Base-by-base conservation (phyloP, 805 yeast genomes). In the Saccharomycopsis fodiens region DNA sequence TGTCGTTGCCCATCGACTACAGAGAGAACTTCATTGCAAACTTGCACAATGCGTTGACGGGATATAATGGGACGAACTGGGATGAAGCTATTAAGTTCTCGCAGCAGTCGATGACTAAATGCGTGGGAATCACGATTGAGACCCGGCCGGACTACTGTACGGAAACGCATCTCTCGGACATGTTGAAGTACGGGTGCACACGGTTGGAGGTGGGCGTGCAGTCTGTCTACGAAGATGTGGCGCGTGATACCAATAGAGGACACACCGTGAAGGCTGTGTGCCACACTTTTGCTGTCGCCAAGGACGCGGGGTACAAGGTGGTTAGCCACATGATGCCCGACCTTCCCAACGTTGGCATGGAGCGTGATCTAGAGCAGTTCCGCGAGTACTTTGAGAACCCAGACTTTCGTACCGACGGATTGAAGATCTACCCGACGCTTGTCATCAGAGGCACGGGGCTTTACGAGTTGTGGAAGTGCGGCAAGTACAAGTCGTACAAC, bases 271-370 rank as follows among this genome's bases (percentile, higher is more conserved):
- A 82, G 61, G 79, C 97, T 1, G 98, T 93, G 7, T 85, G 96
- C 64, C 95, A 91, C 59, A 93, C 97, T 0, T 93, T 93, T 68
- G 85, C 86, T 1, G 78, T 84, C 39, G 95, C 97, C n/a, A 93
- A 93, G 61, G 98, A 93, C 64, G 91, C 98, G 1, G 98, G 98
- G 12, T 93, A 89, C 65, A 93, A 93, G 62, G 95, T 93, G 44
- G 98, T 93, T 20, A 81, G 95, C 54, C 98, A 93, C 67, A 93
- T 93, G 98, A 93, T 93, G 98, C 98, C 98, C 13, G 98, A 93
- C 69, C 72, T 93, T 57, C 98, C 98, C 15, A 93, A 93, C 59
- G 97, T 93, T 48, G 98, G 97, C 16, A 86, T 91, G 95, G 98
- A 93, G 66, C 77, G 98, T 62, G 98, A 93, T 62, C 68, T 91